Conservation (phyloP, 176 grass and related monocot species). For the Stipa capillata region DNA sequence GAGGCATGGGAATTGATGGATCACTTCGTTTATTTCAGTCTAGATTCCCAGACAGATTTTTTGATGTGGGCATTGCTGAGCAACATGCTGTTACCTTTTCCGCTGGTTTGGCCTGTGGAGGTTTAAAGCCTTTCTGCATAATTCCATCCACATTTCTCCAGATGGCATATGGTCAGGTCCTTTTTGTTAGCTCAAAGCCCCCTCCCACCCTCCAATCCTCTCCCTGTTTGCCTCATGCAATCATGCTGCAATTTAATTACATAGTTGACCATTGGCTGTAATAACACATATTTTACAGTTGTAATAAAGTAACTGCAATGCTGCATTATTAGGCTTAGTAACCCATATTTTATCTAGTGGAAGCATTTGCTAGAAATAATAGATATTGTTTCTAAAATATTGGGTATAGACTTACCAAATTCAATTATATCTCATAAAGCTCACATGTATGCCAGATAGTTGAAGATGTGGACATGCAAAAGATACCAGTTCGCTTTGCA, state of each 20-base stretch:
- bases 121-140: constrained; percentile 70
- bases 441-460: constrained; percentile 39
- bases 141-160: constrained; percentile 79
- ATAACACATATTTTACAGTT: too few species aligned
- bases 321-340: not conserved
- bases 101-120: constrained; percentile 62
- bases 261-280: not conserved
- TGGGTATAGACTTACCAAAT: not conserved
- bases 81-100: constrained; percentile 80
- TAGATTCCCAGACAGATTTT: constrained; percentile 74
- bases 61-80: constrained; percentile 65
- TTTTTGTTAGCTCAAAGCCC: not conserved
- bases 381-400: too few species aligned
- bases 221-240: not conserved
- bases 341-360: not conserved
- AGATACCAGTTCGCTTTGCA: constrained; percentile 58
- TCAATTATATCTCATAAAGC: constrained; percentile 26
- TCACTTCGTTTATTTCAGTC: constrained; percentile 56
- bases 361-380: not conserved
- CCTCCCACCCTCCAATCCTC: not conserved
- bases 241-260: not conserved
- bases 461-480: constrained; percentile 74
- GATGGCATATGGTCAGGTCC: constrained; percentile 71
- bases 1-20: constrained; percentile 57
- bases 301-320: not conserved